Percentiles rank a stretch among this genome's conserved stretches.
These are phyloP conservation scores for Pseudogymnoascus sp. DNA, from an alignment of 2,329 filamentous ascomycete species.

Conservation along the genomic window DNA sequence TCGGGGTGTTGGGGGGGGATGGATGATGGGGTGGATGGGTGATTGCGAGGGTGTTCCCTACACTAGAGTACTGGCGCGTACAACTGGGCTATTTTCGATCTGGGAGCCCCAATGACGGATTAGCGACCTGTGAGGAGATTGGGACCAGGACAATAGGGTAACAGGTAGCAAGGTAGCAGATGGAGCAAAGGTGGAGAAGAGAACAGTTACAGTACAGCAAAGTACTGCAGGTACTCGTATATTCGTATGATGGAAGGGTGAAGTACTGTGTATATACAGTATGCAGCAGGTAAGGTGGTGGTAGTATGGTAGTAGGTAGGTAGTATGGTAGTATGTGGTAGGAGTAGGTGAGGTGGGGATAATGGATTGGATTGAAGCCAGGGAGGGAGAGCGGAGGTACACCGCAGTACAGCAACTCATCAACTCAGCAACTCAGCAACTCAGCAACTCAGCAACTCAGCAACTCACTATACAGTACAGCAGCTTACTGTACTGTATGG, in stretches of 20 bases:
- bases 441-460: neutral
- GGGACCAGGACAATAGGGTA: neutral
- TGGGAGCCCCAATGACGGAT: neutral
- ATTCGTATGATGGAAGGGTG: neutral
- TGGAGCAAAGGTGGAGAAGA: neutral
- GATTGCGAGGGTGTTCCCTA: neutral
- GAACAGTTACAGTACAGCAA: neutral
- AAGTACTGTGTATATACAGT: neutral
- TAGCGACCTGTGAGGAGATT: neutral
- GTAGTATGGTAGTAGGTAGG: neutral
- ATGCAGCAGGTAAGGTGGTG: neutral
- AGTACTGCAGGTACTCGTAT: neutral
- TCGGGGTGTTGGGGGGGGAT: neutral
- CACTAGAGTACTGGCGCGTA: neutral
- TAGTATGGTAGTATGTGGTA: neutral
- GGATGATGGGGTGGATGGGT: neutral
- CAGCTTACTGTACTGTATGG: neutral
- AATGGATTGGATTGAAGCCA: neutral
- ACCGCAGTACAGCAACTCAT: neutral
- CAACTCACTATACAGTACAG: neutral
- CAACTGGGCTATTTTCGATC: neutral
- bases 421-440: neutral
- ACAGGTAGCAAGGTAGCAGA: neutral
- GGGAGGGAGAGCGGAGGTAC: neutral
- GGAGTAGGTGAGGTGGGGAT: neutral